Percentiles rank a stretch among this genome's conserved stretches.
phyloP scores from a whole-genome alignment of 805 yeast species.

The Metschnikowia reukaufii region DNA sequence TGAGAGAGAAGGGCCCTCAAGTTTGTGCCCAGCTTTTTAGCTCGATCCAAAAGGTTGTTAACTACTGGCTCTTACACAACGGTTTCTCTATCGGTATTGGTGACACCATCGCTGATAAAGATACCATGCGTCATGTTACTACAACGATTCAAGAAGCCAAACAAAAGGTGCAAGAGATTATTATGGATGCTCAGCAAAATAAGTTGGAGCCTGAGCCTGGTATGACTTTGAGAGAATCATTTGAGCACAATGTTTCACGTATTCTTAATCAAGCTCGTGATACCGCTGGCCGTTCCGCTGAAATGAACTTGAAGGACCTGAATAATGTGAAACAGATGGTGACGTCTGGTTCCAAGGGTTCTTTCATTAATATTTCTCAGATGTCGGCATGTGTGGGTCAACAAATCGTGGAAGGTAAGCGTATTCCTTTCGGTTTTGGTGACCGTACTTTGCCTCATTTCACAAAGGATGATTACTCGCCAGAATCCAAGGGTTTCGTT shows the following conservation, averaged over 20 bases:
- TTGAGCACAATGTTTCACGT: conserved; percentile 95
- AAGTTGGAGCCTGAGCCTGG: conserved; percentile 94
- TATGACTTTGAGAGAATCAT: conserved; percentile 98
- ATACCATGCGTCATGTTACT: conserved; percentile 91
- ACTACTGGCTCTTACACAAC: conserved; percentile 93
- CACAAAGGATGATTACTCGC: conserved; percentile 97
- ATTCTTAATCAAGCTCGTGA: conserved; percentile 98
- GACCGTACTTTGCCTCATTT: conserved; percentile 97
- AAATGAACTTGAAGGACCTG: conserved; percentile 87
- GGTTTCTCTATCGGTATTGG: conserved; percentile 99
- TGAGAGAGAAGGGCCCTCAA: conserved; percentile 95
- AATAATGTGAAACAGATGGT: conserved; percentile 99
- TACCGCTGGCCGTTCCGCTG: conserved; percentile 98
- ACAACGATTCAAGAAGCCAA: conserved; percentile 92
- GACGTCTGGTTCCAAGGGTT: conserved; percentile 98
- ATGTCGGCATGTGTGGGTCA: conserved; percentile 99
- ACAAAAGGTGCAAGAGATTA: conserved; percentile 89
- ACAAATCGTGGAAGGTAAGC: conserved; percentile 99
- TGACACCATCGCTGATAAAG: conserved; percentile 98
- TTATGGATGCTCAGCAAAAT: conserved; percentile 87
- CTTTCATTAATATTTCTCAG: conserved; percentile 96
- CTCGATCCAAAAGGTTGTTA: conserved; percentile 90
- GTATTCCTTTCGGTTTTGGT: conserved; percentile 96
- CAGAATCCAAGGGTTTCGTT: conserved; percentile 97
- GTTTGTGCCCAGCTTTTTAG: conserved; percentile 89